Evolutionary conservation across 805 yeast species (phyloP).

Genomic region (Wickerhamomyces rabaulensis): DNA sequence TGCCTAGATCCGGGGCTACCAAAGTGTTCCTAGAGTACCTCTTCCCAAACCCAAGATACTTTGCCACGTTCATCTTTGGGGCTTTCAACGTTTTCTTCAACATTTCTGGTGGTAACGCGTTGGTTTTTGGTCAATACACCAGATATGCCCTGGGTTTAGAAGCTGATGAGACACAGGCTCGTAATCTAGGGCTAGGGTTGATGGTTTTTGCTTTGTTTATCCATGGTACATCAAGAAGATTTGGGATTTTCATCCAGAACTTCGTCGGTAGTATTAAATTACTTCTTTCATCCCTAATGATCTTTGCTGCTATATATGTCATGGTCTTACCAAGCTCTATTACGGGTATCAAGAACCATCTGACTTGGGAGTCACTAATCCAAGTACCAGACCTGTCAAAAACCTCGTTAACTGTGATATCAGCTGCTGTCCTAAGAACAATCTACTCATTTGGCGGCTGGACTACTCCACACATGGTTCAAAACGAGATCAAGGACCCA

Average conservation of each 20-base stretch:
- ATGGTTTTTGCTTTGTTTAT: slow-evolving; percentile 33
- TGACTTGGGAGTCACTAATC: slow-evolving; percentile 29
- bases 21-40: slow-evolving; percentile 64
- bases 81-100: slow-evolving; percentile 44
- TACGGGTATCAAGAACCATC: slow-evolving; percentile 42
- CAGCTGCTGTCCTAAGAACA: slow-evolving; percentile 50
- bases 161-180: slow-evolving; percentile 28
- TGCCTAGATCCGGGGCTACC: slow-evolving; percentile 70
- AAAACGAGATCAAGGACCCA: slow-evolving; percentile 55
- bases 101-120: slow-evolving; percentile 45
- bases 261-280: slow-evolving; percentile 56
- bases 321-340: slow-evolving; percentile 39
- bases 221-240: slow-evolving; percentile 52
- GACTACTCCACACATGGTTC: slow-evolving; percentile 52
- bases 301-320: slow-evolving; percentile 51
- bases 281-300: slow-evolving; percentile 43
- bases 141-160: slow-evolving; percentile 37
- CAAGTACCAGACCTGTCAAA: slow-evolving; percentile 22
- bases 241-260: slow-evolving; percentile 57
- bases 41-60: slow-evolving; percentile 51
- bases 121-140: slow-evolving; percentile 55
- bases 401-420: slow-evolving; percentile 38
- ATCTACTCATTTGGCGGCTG: slow-evolving; percentile 56
- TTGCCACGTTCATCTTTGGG: slow-evolving; percentile 42
- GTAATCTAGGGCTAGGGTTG: slow-evolving; percentile 37